Evolutionary conservation across 108 stramenopile species (phyloP).

Genomic region (Cyclotella atomus): DNA sequence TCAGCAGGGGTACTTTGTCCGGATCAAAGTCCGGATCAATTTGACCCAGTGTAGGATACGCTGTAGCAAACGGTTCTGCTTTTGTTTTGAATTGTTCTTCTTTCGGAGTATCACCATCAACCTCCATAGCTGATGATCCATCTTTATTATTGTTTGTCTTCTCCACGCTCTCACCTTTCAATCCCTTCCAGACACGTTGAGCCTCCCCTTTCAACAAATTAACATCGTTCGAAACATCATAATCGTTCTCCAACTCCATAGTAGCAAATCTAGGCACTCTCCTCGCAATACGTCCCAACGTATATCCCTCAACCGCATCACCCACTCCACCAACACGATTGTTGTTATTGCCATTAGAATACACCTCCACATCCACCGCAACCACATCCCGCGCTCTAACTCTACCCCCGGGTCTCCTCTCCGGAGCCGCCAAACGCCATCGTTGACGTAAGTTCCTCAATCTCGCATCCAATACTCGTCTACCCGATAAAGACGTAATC

Average conservation of each 20-base stretch:
- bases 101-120: conserved; percentile 11
- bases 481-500: conserved; percentile 54
- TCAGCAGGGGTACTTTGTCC: conserved; percentile 78
- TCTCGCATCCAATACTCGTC: conserved; percentile 63
- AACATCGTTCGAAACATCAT: conserved; percentile 38
- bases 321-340: conserved; percentile 40
- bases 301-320: background rate
- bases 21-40: conserved; percentile 84
- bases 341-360: conserved; percentile 66
- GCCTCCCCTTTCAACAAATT: conserved; percentile 15
- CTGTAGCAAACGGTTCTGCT: conserved; percentile 81
- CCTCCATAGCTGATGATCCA: conserved; percentile 26
- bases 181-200: conserved; percentile 7
- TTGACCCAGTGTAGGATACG: conserved; percentile 80
- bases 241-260: conserved; percentile 71
- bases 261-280: conserved; percentile 85
- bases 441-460: conserved; percentile 62
- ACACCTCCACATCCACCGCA: conserved; percentile 85
- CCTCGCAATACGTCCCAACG: conserved; percentile 60
- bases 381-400: conserved; percentile 72
- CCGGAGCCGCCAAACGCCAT: conserved; percentile 85
- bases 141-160: conserved; percentile 22
- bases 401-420: conserved; percentile 67
- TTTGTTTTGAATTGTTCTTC: conserved; percentile 52
- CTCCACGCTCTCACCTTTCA: conserved; percentile 3